Base-by-base conservation (phyloP, 179 eudicot species). In the Carnegiea gigantea region DNA sequence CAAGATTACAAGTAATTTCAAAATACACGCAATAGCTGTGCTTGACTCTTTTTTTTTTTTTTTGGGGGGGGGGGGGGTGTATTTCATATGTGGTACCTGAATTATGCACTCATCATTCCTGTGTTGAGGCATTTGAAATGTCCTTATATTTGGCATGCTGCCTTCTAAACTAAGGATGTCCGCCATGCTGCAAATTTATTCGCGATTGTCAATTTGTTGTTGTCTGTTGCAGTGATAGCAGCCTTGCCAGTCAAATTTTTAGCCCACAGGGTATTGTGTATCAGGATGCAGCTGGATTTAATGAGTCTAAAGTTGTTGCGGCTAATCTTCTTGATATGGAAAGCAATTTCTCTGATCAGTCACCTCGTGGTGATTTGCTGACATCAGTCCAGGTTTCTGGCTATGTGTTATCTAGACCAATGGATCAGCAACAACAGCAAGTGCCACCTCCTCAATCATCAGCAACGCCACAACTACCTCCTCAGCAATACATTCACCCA, bases 401-500 rank as follows among this genome's bases (percentile, higher is more conserved):
- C 43, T 85, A 88, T 81, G 83, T 86, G 62, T 60, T 87, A 30
- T 80, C 91, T 24, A 88, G 83, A 49, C 83, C 86, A 54, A 53
- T 83, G 62, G 95, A 90, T 74, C 92, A 86, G 48, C 82, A 71
- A 2, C 86, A 80, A 43, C 90, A 71, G 7, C 86, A 71, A 64
- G 64, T 70, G 1, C 80, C 78, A 75, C 76, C 79, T 76, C 81
- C 75, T 20, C 78, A 81, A 9, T 54, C 53, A 46, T 76, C 77
- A 68, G 18, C 84, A n/a, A 40, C 80, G 21, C 82, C 76, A 11
- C 54, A 79, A 84, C 75, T 88, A 51, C 81, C 80, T 30, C 91
- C 86, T 38, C 78, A 83, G 36, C 94, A 86, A 62, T 89, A 90
- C 64, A 75, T 90, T 71, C 96, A 89, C 21, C 82, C 82, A 3